These are phyloP conservation scores for Plasmodium yoelii DNA, from an alignment of 169 alveolate species.

Conservation along the genomic window DNA sequence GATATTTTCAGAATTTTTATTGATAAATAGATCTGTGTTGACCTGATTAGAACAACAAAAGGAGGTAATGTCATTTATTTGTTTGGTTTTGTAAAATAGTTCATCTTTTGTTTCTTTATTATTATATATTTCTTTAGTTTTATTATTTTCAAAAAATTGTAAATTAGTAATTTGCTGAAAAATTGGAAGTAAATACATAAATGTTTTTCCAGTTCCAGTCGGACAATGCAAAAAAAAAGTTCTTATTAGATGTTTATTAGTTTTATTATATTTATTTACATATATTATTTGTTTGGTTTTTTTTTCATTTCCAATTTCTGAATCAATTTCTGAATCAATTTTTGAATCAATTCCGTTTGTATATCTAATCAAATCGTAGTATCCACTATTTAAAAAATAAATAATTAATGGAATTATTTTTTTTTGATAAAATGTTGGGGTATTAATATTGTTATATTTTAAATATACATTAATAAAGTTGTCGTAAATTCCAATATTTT, in stretches of 20 bases:
- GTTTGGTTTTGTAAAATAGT: neutral
- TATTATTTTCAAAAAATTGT: neutral
- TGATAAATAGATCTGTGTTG: neutral
- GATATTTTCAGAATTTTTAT: neutral
- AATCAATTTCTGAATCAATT: neutral
- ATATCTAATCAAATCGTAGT: neutral
- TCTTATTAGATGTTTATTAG: constrained; percentile 20
- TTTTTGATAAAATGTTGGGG: constrained; percentile 24
- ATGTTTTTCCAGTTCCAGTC: constrained; percentile 66
- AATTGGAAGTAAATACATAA: constrained; percentile 37
- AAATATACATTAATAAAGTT: constrained; percentile 52
- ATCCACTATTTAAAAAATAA: constrained; percentile 25
- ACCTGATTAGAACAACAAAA: neutral
- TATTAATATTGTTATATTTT: constrained; percentile 36
- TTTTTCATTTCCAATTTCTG: neutral
- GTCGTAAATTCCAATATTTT: constrained; percentile 39
- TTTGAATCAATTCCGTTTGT: neutral
- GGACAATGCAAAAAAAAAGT: constrained; percentile 70
- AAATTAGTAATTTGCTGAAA: constrained; percentile 40
- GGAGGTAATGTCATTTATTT: neutral
- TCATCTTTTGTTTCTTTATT: neutral
- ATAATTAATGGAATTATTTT: constrained; percentile 37
- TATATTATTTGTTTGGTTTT: constrained; percentile 18
- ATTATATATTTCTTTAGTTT: neutral
- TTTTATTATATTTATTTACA: constrained; percentile 38